Conservation (phyloP, 169 alveolate genomes). For the Plasmodium blacklocki region DNA sequence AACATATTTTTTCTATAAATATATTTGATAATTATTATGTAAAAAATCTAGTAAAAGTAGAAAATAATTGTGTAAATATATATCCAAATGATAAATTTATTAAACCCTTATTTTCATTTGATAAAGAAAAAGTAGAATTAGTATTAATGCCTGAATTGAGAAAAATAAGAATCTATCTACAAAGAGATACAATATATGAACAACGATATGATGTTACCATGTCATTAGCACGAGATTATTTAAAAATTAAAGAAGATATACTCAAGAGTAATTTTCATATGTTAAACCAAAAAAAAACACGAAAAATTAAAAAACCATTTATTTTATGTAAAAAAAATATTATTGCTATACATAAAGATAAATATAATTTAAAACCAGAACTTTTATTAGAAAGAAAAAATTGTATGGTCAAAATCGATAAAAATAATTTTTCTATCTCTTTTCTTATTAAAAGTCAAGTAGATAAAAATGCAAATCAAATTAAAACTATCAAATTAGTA, state of each 20-base stretch:
- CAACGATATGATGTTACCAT: slow-evolving; percentile 83
- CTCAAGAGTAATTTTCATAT: slow-evolving; percentile 55
- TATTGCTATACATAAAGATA: slow-evolving; percentile 80
- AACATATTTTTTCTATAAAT: slow-evolving; percentile 85
- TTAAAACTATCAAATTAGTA: slow-evolving; percentile 38
- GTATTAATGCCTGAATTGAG: slow-evolving; percentile 73
- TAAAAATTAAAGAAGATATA: slow-evolving; percentile 30
- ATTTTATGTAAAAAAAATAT: slow-evolving; percentile 78
- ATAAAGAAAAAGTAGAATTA: slow-evolving; percentile 71
- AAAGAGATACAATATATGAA: slow-evolving; percentile 79
- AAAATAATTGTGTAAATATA: slow-evolving; percentile 53
- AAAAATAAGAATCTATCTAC: slow-evolving; percentile 79
- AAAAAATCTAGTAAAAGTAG: slow-evolving; percentile 30
- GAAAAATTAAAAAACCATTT: slow-evolving; percentile 77
- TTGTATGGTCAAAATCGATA: slow-evolving; percentile 72
- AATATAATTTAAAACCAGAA: slow-evolving; percentile 79
- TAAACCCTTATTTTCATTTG: slow-evolving; percentile 80
- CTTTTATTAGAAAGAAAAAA: slow-evolving; percentile 75
- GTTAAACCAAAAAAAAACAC: slow-evolving; percentile 54
- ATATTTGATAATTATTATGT: slow-evolving; percentile 77
- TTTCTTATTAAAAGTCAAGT: slow-evolving; percentile 46
- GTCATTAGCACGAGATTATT: slow-evolving; percentile 81
- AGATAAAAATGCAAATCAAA: slow-evolving; percentile 11
- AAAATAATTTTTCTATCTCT: slow-evolving; percentile 61
- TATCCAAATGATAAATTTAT: slow-evolving; percentile 70